Base-by-base conservation (phyloP, 2,329 filamentous ascomycete genomes). In the Penicillium sp. region DNA sequence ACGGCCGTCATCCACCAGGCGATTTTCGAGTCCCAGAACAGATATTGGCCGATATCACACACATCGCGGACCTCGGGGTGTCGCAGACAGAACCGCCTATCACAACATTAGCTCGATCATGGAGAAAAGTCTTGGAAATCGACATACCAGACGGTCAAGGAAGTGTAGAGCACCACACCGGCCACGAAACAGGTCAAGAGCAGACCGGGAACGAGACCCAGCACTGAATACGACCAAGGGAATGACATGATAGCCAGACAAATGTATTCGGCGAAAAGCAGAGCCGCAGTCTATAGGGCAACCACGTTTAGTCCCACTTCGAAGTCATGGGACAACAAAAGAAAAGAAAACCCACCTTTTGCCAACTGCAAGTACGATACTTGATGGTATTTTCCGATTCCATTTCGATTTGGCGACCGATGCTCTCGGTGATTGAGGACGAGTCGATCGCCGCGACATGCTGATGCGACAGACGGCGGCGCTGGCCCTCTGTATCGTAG, bases 231-330 rank as follows among this genome's bases (percentile, higher is more conserved):
- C 0, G 89, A 95, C 80, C 88, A 95, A 0, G 91, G 91, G 60
- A 96, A 96, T 44, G 88, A 95, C 90, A 96, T 95, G 66, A 95
- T 95, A 20, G 81, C 81, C 71, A 96, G 74, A 68, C 89, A 95
- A 52, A 96, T 96, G 69, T 96, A 96, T 75, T 96, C 91, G 44
- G 89, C 93, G 72, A 96, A 95, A 44, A 96, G 82, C 59, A 95
- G 70, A 1, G 86, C 89, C 0, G 91, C 89, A 46, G 91, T 95
- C 86, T 87, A 28, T 62, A 47, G 47, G 28, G 50, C n/a, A 45
- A 55, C 23, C 23, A 7, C 23, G 4, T 38, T 58, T 25, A 55
- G 49, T 45, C 10, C 3, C 37, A n/a, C n/a, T 20, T 35, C 27
- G 7, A 28, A 28, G 8, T 37, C 3, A 23, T 23, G 20, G 20